Percentiles rank a stretch among this genome's conserved stretches.
These are phyloP conservation scores for Elsinoe australis DNA, from an alignment of 2,329 filamentous ascomycete species.

Conservation along the genomic window DNA sequence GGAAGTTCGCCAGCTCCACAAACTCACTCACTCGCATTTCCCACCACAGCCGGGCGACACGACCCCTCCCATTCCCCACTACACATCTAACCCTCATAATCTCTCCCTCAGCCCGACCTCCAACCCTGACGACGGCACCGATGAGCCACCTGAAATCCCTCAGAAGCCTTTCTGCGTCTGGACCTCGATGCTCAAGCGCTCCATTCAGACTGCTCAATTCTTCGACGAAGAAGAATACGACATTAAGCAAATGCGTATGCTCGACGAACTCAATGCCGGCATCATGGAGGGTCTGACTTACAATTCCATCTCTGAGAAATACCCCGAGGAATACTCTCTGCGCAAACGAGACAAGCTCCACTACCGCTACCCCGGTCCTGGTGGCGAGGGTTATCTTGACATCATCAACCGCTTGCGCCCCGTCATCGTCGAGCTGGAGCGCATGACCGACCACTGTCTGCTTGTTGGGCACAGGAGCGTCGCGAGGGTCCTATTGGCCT, in stretches of 20 bases:
- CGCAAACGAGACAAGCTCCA: constrained; percentile 81
- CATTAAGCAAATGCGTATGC: constrained; percentile 94
- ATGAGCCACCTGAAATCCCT: constrained; percentile 22
- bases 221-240: constrained; percentile 97
- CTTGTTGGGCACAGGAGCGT: constrained; percentile 90
- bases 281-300: constrained; percentile 94
- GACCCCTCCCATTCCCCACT: constrained; percentile 89
- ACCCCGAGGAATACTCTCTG: constrained; percentile 72
- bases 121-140: background rate
- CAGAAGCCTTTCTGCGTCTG: constrained; percentile 71
- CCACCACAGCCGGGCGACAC: constrained; percentile 86
- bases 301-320: constrained; percentile 71
- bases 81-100: constrained; percentile 44
- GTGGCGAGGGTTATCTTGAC: constrained; percentile 88
- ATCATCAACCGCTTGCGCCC: constrained; percentile 91
- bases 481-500: constrained; percentile 84
- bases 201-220: constrained; percentile 76
- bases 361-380: constrained; percentile 79
- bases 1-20: constrained; percentile 74
- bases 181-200: constrained; percentile 93
- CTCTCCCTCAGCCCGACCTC: constrained; percentile 6
- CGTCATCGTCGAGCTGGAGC: constrained; percentile 93
- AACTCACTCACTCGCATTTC: constrained; percentile 67
- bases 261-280: constrained; percentile 92
- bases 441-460: constrained; percentile 90